A percentile compares a stretch with the other conserved stretches of the same genome.
Conservation (phyloP, 805 yeast species). For the Schwanniomyces vanrijiae region DNA sequence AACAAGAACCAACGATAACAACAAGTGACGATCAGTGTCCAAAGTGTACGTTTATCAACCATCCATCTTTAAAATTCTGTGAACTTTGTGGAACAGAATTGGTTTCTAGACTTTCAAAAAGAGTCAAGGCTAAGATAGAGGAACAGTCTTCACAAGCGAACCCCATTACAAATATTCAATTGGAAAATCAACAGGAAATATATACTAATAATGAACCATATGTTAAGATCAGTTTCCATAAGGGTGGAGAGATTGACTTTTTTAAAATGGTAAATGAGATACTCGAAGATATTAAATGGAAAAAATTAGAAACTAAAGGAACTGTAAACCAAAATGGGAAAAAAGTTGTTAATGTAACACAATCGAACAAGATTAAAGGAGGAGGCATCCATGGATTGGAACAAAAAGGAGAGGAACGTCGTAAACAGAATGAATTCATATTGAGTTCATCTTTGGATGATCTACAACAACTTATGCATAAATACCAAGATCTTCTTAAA, state of each 20-base stretch:
- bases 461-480: conserved; percentile 70
- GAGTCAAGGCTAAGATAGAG: conserved; percentile 5
- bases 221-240: conserved; percentile 73
- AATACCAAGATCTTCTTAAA: conserved; percentile 69
- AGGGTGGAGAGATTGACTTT: conserved; percentile 62
- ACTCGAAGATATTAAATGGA: conserved; percentile 55
- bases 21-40: conserved; percentile 41
- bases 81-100: conserved; percentile 79
- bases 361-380: conserved; percentile 10
- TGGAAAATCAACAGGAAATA: conserved; percentile 31
- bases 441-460: conserved; percentile 73
- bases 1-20: not conserved
- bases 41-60: conserved; percentile 78
- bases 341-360: conserved; percentile 12
- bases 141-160: conserved; percentile 5
- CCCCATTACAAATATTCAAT: conserved; percentile 16
- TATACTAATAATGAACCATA: conserved; percentile 35
- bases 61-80: conserved; percentile 72
- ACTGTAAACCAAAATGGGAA: conserved; percentile 38
- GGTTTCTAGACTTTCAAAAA: conserved; percentile 9
- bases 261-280: conserved; percentile 40
- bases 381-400: conserved; percentile 77
- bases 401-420: conserved; percentile 50
- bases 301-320: conserved; percentile 31
- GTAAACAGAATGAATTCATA: conserved; percentile 58